Base-by-base conservation (phyloP, 2,329 filamentous ascomycete genomes). In the Penicillium brevicompactum region DNA sequence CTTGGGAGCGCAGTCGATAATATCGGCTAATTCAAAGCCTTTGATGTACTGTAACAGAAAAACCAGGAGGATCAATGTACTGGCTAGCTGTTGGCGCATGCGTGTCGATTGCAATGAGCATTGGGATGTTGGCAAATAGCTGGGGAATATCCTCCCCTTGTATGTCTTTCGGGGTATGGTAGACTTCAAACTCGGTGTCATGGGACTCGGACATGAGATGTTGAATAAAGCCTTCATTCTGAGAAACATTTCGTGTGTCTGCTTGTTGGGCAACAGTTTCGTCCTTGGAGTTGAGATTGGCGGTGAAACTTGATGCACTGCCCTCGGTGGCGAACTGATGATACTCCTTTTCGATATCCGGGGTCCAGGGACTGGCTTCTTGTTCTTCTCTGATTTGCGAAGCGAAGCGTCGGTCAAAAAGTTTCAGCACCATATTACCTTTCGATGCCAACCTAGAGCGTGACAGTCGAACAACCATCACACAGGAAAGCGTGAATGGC, bases 341-440 rank as follows among this genome's bases (percentile, higher is more conserved):
- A 48, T 62, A 66, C 13, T 60, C 24, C 4, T 10, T 13, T 31
- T 66, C 61, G 8, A 49, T 55, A 5, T 56, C 31, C 5, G n/a
- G n/a, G 11, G 53, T 54, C 62, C 62, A 64, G 4, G 54, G 46
- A 1, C 41, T 7, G 34, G 50, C 30, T 22, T 58, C 51, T 14
- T 57, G 38, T 9, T 61, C 42, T 45, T 63, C 8, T 41, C 57
- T 38, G 13, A 57, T 41, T 24, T 52, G 46, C 1, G 49, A 31
- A 18, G 59, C 62, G 55, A 65, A 62, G 1, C 63, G 60, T 24
- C 62, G 48, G 30, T 64, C 60, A 43, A 57, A 64, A 34, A 65
- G 51, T 45, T 66, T 62, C 45, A 66, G 46, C 6, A 60, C 46
- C 51, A 62, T 51, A 4, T 55, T 31, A 10, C 48, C 57, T 30